Percentiles rank a stretch among this genome's conserved stretches.
Evolutionary conservation across 164 flowering plant genomes (phyloP).

Genomic region (Tetracentron sinense): DNA sequence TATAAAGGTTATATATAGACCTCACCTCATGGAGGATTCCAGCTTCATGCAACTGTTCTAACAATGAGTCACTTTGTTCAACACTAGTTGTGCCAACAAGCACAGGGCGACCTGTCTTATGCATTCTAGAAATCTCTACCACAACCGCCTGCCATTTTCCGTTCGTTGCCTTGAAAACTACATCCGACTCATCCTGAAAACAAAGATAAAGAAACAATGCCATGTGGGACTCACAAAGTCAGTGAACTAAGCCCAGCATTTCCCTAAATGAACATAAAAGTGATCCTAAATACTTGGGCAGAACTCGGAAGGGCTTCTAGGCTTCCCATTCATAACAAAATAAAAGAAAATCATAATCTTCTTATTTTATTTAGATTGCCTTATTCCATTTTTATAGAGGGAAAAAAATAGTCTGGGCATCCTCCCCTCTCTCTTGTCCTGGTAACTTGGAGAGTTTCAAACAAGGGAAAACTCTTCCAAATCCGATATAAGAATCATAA

Average conservation of each 20-base stretch:
- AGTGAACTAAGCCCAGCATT: background rate
- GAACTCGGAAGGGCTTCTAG: constrained; percentile 1
- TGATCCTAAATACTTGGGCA: background rate
- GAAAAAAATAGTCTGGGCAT: background rate
- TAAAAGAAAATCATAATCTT: too few species aligned
- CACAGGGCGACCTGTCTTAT: constrained; percentile 95
- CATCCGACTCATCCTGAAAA: constrained; percentile 95
- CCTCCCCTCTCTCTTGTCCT: background rate
- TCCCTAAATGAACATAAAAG: background rate
- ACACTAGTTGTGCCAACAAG: constrained; percentile 99
- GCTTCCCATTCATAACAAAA: background rate
- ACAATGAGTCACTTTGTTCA: constrained; percentile 89
- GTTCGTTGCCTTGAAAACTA: constrained; percentile 74
- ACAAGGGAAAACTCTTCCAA: background rate
- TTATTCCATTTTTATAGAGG: background rate
- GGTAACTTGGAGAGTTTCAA: background rate
- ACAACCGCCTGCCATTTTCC: constrained; percentile 98
- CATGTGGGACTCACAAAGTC: background rate
- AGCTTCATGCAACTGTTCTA: constrained; percentile 75
- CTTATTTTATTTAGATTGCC: too few species aligned
- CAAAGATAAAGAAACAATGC: background rate
- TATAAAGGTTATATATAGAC: constrained; percentile 7
- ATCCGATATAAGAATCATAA: background rate
- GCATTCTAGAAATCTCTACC: constrained; percentile 92
- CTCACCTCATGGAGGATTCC: constrained; percentile 94